These are phyloP conservation scores for Talaromyces rugulosus DNA, from an alignment of 2,329 filamentous ascomycete species.

Conservation along the genomic window DNA sequence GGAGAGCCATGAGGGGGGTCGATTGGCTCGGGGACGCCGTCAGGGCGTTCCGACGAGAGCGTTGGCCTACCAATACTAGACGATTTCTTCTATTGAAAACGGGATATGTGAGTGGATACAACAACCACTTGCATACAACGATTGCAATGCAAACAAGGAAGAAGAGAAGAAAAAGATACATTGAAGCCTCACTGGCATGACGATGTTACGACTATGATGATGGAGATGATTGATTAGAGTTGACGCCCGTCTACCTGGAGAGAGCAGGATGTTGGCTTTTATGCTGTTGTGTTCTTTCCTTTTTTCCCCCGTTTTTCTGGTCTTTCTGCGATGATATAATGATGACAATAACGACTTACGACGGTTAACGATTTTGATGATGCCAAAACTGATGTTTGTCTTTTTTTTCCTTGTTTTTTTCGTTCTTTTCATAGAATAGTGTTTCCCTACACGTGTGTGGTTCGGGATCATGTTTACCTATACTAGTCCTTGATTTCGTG, in stretches of 20 bases:
- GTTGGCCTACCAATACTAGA: slow-evolving; percentile 19
- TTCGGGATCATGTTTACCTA: neutral
- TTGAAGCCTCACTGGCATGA: slow-evolving; percentile 13
- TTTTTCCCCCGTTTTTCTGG: neutral
- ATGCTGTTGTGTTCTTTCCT: neutral
- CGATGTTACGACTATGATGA: slow-evolving; percentile 13
- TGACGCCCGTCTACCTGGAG: neutral
- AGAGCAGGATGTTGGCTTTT: neutral
- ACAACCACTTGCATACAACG: neutral
- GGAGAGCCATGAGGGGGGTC: slow-evolving; percentile 26
- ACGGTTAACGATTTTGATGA: neutral
- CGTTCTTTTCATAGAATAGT: slow-evolving; percentile 1
- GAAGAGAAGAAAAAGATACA: slow-evolving; percentile 6
- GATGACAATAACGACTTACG: slow-evolving; percentile 12
- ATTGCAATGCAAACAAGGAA: neutral
- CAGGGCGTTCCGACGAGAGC: slow-evolving; percentile 20
- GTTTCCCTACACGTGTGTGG: neutral
- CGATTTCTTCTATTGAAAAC: neutral
- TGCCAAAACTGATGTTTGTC: neutral
- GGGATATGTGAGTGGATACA: neutral
- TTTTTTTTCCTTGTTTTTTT: neutral
- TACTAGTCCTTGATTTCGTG: neutral
- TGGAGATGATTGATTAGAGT: slow-evolving; percentile 3
- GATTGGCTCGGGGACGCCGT: slow-evolving; percentile 18
- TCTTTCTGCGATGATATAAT: neutral